Percentiles rank a stretch among this genome's conserved stretches.
Conservation (phyloP, 1,284 basidiomycete species). For the Flammula alnicola region DNA sequence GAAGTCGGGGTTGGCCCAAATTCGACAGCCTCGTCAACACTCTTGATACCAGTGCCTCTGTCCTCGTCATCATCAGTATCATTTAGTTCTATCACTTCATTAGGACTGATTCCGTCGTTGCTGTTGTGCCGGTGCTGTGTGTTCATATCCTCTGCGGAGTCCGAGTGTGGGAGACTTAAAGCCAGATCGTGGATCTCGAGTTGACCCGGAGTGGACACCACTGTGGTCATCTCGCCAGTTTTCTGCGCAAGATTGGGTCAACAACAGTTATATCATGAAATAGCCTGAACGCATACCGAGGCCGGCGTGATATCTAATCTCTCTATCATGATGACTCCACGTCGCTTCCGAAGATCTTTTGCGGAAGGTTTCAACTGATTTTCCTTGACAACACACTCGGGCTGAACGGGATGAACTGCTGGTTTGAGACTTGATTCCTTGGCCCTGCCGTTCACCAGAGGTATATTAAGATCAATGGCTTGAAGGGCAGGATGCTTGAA, state of each 20-base stretch:
- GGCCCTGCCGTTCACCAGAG: background rate
- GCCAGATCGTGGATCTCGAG: slow-evolving; percentile 1
- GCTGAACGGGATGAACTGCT: background rate
- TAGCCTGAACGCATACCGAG: slow-evolving; percentile 10
- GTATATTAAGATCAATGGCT: slow-evolving; percentile 25
- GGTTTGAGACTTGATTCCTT: background rate
- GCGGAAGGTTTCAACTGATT: slow-evolving; percentile 17
- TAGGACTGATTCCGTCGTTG: too few relatives aligned
- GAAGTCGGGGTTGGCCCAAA: too few relatives aligned
- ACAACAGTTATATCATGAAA: too few relatives aligned
- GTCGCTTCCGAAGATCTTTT: slow-evolving; percentile 26
- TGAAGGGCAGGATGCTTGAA: slow-evolving; percentile 22
- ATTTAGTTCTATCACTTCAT: too few relatives aligned
- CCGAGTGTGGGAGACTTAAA: background rate
- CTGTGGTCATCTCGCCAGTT: background rate
- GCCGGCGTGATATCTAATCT: slow-evolving; percentile 13
- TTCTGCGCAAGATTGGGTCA: background rate
- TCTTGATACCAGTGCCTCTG: too few relatives aligned
- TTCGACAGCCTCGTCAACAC: too few relatives aligned
- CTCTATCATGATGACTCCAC: slow-evolving; percentile 26
- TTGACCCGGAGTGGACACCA: background rate
- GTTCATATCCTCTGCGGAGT: background rate
- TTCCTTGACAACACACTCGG: background rate
- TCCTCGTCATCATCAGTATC: too few relatives aligned
- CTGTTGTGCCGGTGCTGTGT: background rate